Conservation (phyloP, 2,329 filamentous ascomycete species). For the Colletotrichum limetticola region DNA sequence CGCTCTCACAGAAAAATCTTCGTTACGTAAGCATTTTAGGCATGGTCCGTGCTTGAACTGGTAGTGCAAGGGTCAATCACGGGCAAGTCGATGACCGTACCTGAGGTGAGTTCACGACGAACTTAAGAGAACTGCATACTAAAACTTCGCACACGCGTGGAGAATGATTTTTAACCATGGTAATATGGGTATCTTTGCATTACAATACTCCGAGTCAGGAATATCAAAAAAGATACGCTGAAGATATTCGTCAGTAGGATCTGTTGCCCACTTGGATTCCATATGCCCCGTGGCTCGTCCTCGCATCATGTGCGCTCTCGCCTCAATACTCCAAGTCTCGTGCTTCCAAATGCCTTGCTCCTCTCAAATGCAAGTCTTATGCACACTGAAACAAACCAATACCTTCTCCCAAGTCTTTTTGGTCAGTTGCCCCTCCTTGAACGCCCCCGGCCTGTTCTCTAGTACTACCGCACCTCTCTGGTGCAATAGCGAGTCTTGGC, state of each 20-base stretch:
- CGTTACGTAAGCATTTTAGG: slow-evolving; percentile 18
- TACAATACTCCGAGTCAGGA: background rate
- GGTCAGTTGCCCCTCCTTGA: slow-evolving; percentile 1
- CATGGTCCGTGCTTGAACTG: background rate
- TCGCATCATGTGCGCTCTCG: slow-evolving; percentile 6
- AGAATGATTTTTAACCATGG: background rate
- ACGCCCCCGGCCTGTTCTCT: slow-evolving; percentile 20
- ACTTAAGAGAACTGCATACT: background rate
- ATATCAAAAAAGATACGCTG: background rate
- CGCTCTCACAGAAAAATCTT: slow-evolving; percentile 20
- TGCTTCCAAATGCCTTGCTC: slow-evolving; percentile 15
- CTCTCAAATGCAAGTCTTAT: background rate
- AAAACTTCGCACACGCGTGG: background rate
- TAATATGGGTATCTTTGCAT: slow-evolving; percentile 11
- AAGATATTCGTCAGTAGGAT: slow-evolving; percentile 4
- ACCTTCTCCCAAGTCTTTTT: slow-evolving; percentile 21
- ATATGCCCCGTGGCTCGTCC: slow-evolving; percentile 3
- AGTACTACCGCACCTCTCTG: background rate
- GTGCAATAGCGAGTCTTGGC: background rate
- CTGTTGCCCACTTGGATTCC: background rate
- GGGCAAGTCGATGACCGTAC: background rate
- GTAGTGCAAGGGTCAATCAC: background rate
- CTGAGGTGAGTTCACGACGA: background rate
- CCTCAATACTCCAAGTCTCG: slow-evolving; percentile 19
- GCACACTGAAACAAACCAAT: slow-evolving; percentile 11